Conservation (phyloP, 2,329 filamentous ascomycete genomes). For the Alternaria consortialis region DNA sequence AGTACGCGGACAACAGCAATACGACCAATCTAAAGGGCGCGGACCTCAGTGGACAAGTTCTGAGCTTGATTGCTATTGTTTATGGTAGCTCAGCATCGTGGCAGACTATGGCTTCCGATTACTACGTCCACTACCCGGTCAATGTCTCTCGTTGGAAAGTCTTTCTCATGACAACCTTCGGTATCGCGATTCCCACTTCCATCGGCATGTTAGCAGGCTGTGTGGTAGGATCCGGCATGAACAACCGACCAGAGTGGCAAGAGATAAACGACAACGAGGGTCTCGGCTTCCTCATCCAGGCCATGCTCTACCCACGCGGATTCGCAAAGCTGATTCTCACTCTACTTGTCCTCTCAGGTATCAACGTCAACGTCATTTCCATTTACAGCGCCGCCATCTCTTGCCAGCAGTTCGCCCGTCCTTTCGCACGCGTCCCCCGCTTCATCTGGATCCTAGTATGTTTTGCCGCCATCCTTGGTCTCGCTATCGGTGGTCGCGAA, state of each 20-base stretch:
- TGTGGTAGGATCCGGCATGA: constrained; percentile 51
- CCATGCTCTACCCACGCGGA: constrained; percentile 56
- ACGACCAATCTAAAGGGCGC: constrained; percentile 46
- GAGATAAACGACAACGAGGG: constrained; percentile 54
- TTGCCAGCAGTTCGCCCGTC: constrained; percentile 58
- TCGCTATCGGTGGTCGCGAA: constrained; percentile 56
- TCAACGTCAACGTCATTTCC: constrained; percentile 58
- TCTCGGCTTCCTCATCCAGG: constrained; percentile 59
- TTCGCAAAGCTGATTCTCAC: constrained; percentile 61
- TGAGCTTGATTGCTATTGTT: constrained; percentile 43
- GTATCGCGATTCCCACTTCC: constrained; percentile 53
- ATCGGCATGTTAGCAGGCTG: constrained; percentile 58
- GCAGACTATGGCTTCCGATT: constrained; percentile 55
- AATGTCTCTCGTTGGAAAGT: constrained; percentile 52
- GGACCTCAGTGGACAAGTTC: constrained; percentile 41
- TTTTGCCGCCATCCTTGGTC: constrained; percentile 55
- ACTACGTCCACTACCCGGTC: constrained; percentile 56
- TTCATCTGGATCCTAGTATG: constrained; percentile 58
- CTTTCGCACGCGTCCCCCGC: constrained; percentile 62
- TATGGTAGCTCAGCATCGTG: constrained; percentile 53
- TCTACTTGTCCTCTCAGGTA: constrained; percentile 55
- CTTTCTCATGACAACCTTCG: constrained; percentile 55
- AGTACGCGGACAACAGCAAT: constrained; percentile 53
- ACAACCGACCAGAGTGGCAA: constrained; percentile 49
- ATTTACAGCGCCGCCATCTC: constrained; percentile 61